Evolutionary conservation across 1,139 yeast species (phyloP), one percentile per base, ranked within the genome.

Genomic region (Blastobotrys ciferrii): DNA sequence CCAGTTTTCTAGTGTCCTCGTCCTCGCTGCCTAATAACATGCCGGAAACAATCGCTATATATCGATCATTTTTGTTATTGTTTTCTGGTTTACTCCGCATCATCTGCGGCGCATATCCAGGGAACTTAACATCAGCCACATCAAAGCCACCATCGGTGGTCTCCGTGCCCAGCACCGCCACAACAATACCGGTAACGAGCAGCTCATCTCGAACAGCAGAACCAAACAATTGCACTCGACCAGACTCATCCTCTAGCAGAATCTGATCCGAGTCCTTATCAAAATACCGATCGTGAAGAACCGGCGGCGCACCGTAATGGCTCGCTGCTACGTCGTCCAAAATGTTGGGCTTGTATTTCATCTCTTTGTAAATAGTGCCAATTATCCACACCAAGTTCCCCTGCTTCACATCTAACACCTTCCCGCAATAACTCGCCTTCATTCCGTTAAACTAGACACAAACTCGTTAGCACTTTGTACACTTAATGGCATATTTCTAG

Each of bases 221-320:
- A 30, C 95, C 95, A 44, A 79, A 81, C 30, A 92, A 70, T 25
- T 81, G 66, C 9, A 95, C 84, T 44, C 99, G 73, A 3, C 99
- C 98, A 45, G 92, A 82, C 62, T 91, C 98, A 66, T 94, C 98
- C 65, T 92, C 98, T 40, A 94, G 65, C 83, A 84, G 80, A 18
- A 87, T 60, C 52, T 73, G 75, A 58, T 82, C 87, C 17, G 81
- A 72, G 1, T 75, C 78, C 0, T 80, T 75, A 53, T 77, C 84
- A 23, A 76, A 70, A 53, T 81, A 82, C 28, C 76, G 68, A 41
- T 67, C 70, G 2, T 69, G 68, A 3, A 65, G 63, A 14, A 53
- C 58, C 2, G 74, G 71, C 13, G 65, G 61, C 3, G 64, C 63
- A 1, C 80, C 80, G 60, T 65, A 73, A 43, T 68, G 68, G 30